phyloP scores from a whole-genome alignment of 192 early-diverging fungal genomes.

The Kickxella alabastrina region DNA sequence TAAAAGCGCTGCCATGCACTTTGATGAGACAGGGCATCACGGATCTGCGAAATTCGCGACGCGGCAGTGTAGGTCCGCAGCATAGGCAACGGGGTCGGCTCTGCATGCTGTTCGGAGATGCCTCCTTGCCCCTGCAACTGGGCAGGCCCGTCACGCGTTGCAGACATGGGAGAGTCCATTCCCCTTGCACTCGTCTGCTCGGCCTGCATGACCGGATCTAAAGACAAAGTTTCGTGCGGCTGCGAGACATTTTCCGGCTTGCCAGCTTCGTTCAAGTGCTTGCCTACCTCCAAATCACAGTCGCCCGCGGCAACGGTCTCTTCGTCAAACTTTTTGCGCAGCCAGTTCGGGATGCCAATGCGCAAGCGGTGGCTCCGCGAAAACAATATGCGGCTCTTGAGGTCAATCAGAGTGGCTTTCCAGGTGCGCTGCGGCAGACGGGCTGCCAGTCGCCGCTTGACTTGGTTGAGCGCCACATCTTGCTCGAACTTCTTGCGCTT shows the following conservation, averaged over 20 bases:
- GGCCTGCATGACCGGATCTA: neutral
- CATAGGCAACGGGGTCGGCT: slow-evolving; percentile 18
- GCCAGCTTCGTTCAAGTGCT: too few relatives aligned
- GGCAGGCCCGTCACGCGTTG: too few relatives aligned
- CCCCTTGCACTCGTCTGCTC: too few relatives aligned
- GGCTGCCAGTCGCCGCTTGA: slow-evolving; percentile 34
- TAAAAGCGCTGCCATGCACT: slow-evolving; percentile 13
- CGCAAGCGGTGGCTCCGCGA: slow-evolving; percentile 24
- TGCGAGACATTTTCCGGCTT: neutral
- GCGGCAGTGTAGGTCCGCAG: slow-evolving; percentile 32
- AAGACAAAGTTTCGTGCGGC: neutral
- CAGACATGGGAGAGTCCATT: too few relatives aligned
- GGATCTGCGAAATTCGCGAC: slow-evolving; percentile 31
- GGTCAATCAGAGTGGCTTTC: slow-evolving; percentile 15
- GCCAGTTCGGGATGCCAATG: slow-evolving; percentile 42
- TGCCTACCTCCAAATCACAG: neutral
- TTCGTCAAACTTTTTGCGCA: slow-evolving; percentile 15
- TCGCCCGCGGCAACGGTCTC: neutral
- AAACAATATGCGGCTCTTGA: slow-evolving; percentile 24
- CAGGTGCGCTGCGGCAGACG: slow-evolving; percentile 20
- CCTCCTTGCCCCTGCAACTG: neutral
- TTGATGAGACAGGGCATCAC: slow-evolving; percentile 9
- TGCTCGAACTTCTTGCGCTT: slow-evolving; percentile 33
- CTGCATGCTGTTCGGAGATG: neutral
- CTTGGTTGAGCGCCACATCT: slow-evolving; percentile 25